phyloP scores from a whole-genome alignment of 1,284 basidiomycete genomes.

The Moniliophthora roreri region DNA sequence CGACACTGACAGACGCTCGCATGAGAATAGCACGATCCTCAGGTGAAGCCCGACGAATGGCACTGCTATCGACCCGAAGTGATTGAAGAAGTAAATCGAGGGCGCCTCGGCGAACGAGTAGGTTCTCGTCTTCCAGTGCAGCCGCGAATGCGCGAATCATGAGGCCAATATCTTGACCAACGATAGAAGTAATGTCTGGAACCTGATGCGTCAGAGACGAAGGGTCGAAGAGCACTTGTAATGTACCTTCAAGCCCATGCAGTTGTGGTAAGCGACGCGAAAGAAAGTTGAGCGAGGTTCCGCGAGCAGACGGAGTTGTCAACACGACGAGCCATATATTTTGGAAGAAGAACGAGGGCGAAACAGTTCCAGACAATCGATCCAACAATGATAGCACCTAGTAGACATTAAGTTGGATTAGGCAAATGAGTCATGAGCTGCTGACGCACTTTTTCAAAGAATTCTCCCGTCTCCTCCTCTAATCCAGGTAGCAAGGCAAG shows the following conservation, averaged over 20 bases:
- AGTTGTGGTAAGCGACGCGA: slow-evolving; percentile 74
- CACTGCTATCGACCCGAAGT: slow-evolving; percentile 70
- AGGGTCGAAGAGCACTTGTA: no score
- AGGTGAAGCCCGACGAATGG: slow-evolving; percentile 62
- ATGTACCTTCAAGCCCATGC: slow-evolving; percentile 65
- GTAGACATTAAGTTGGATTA: slow-evolving; percentile 6
- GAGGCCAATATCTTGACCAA: slow-evolving; percentile 87
- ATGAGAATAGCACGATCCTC: slow-evolving; percentile 78
- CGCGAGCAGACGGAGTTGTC: slow-evolving; percentile 84
- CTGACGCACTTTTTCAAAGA: slow-evolving; percentile 83
- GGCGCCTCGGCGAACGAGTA: slow-evolving; percentile 80
- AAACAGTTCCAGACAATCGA: slow-evolving; percentile 78
- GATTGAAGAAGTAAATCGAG: slow-evolving; percentile 81
- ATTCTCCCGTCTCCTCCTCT: slow-evolving; percentile 95
- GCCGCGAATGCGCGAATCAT: slow-evolving; percentile 92
- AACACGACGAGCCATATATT: slow-evolving; percentile 94
- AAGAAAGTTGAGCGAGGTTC: slow-evolving; percentile 87
- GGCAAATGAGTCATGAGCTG: not conserved
- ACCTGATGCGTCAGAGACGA: not conserved
- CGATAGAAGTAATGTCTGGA: slow-evolving; percentile 69
- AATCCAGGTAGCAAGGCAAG: slow-evolving; percentile 91
- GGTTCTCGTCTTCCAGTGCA: slow-evolving; percentile 86
- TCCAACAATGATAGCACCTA: slow-evolving; percentile 86
- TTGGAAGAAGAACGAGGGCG: slow-evolving; percentile 89
- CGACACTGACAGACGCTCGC: slow-evolving; percentile 78